These are phyloP conservation scores for Podaxis sp. DNA, from an alignment of 768 basidiomycete species.

Conservation along the genomic window DNA sequence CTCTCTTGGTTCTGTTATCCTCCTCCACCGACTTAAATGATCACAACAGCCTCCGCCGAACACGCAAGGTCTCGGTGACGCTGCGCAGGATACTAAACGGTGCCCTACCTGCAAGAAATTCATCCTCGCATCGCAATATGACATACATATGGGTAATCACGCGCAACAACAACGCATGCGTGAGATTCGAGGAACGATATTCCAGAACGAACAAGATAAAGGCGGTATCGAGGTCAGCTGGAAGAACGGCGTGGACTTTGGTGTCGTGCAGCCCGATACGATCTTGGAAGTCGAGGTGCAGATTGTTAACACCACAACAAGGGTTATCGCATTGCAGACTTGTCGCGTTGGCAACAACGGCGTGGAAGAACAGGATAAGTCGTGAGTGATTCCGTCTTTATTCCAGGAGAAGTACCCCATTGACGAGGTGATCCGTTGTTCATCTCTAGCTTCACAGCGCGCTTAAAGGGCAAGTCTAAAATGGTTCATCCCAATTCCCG, in stretches of 20 bases:
- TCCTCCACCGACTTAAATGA: neutral
- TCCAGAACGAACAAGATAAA: constrained; percentile 46
- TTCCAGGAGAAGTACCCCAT: neutral
- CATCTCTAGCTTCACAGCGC: constrained; percentile 31
- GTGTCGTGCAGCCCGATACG: constrained; percentile 37
- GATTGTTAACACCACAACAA: constrained; percentile 22
- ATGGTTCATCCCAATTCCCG: constrained; percentile 25
- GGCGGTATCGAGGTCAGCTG: constrained; percentile 42
- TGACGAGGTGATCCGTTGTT: neutral
- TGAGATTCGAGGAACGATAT: constrained; percentile 32
- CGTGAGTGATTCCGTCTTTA: constrained; percentile 20
- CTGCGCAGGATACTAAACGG: constrained; percentile 13
- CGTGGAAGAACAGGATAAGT: constrained; percentile 23
- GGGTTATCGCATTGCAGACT: constrained; percentile 22
- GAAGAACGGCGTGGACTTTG: constrained; percentile 46
- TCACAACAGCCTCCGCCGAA: constrained; percentile 4
- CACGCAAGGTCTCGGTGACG: neutral
- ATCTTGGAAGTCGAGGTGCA: constrained; percentile 28
- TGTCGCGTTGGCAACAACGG: constrained; percentile 24
- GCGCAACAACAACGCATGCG: constrained; percentile 27
- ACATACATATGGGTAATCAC: constrained; percentile 31
- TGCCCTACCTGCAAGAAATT: constrained; percentile 28
- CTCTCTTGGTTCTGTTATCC: neutral
- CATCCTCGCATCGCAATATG: constrained; percentile 23
- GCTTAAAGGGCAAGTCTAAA: constrained; percentile 30